Percentiles rank a stretch among this genome's conserved stretches.
Evolutionary conservation across 1,284 basidiomycete species (phyloP).

Genomic region (Ceratobasidium papillatum): DNA sequence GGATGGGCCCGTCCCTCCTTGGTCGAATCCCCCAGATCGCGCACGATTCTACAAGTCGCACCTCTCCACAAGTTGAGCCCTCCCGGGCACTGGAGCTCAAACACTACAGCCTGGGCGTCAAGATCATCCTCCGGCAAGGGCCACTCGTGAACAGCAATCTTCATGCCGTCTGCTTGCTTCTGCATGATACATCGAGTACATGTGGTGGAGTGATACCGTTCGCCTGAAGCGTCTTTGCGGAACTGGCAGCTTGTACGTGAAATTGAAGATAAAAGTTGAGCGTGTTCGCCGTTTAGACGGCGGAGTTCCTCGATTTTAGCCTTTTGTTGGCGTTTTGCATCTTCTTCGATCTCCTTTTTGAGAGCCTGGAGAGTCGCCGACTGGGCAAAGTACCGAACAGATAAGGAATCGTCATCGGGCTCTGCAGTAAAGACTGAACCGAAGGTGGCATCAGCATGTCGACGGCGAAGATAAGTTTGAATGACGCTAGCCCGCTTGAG

Average conservation of each 20-base stretch:
- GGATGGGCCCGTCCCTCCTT: background rate
- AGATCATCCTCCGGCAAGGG: constrained; percentile 54
- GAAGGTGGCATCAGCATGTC: constrained; percentile 44
- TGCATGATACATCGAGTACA: constrained; percentile 54
- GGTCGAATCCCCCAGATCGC: background rate
- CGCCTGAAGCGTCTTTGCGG: too few species aligned
- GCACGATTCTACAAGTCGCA: constrained; percentile 53
- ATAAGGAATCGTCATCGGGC: background rate
- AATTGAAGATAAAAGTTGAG: too few species aligned
- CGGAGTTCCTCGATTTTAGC: too few species aligned
- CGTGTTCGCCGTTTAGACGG: too few species aligned
- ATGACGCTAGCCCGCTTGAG: constrained; percentile 50
- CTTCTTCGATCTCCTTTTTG: too few species aligned
- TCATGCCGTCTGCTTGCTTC: constrained; percentile 46
- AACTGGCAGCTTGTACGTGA: too few species aligned
- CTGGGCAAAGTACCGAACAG: too few species aligned
- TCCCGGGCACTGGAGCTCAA: constrained; percentile 58
- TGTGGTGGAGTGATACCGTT: too few species aligned
- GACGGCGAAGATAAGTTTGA: constrained; percentile 50
- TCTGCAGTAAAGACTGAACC: constrained; percentile 47
- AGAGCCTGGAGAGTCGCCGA: too few species aligned
- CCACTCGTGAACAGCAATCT: constrained; percentile 60
- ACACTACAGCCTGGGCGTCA: constrained; percentile 53
- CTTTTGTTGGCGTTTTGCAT: too few species aligned
- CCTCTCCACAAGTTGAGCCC: constrained; percentile 58